Conservation (phyloP, 352 stramenopile species). For the Globisporangium cederbergense region DNA sequence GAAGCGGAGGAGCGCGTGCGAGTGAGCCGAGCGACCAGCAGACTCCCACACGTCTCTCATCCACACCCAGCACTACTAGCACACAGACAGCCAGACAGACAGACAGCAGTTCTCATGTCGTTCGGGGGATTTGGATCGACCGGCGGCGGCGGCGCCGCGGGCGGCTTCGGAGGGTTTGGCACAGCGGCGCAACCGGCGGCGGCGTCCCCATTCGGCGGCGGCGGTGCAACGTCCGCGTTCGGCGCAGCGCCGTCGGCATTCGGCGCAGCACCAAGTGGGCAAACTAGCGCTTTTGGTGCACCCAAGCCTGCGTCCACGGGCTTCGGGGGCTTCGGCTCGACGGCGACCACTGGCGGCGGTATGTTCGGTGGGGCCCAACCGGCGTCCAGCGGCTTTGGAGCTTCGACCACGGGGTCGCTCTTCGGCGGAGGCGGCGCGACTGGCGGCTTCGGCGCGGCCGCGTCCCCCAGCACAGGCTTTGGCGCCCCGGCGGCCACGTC, state of each 20-base stretch:
- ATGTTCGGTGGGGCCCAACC: slow-evolving; percentile 30
- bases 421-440: slow-evolving; percentile 27
- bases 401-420: slow-evolving; percentile 12
- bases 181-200: slow-evolving; percentile 26
- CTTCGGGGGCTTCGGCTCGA: slow-evolving; percentile 46
- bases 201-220: slow-evolving; percentile 50
- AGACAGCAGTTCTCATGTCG: slow-evolving; percentile 28
- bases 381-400: slow-evolving; percentile 33
- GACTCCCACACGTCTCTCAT: too few relatives aligned
- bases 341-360: slow-evolving; percentile 19
- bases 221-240: slow-evolving; percentile 27
- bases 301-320: slow-evolving; percentile 23
- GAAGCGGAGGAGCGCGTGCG: background rate
- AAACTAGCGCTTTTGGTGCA: slow-evolving; percentile 38
- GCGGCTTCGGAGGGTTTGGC: slow-evolving; percentile 47
- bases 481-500: slow-evolving; percentile 10
- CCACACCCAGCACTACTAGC: background rate
- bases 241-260: slow-evolving; percentile 40
- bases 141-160: slow-evolving; percentile 28
- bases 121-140: slow-evolving; percentile 44
- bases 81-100: background rate
- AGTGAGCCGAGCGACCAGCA: background rate
- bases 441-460: slow-evolving; percentile 6
- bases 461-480: slow-evolving; percentile 14
- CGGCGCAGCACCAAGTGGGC: slow-evolving; percentile 18